phyloP scores from a whole-genome alignment of 306 rosid species.

The Boehmeria nivea region DNA sequence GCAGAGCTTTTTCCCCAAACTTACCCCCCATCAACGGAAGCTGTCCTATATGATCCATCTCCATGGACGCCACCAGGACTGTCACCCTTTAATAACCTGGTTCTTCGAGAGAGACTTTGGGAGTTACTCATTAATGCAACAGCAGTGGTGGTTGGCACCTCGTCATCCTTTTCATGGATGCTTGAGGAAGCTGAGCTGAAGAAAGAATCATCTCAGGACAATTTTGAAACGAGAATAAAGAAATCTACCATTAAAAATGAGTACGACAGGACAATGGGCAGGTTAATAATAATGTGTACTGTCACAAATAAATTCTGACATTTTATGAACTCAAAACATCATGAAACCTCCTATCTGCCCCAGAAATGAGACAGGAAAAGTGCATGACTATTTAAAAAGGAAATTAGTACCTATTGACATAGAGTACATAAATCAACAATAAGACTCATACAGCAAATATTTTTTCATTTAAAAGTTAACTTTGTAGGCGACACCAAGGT shows the following conservation, averaged over 20 bases:
- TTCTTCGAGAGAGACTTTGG: conserved; percentile 90
- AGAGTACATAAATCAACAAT: too few species aligned
- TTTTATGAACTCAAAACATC: not conserved
- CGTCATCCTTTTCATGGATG: conserved; percentile 73
- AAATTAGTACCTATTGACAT: too few species aligned
- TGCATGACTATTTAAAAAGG: too few species aligned
- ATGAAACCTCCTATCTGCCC: too few species aligned
- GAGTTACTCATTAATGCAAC: conserved; percentile 58
- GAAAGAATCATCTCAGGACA: conserved; percentile 28
- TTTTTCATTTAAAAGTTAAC: too few species aligned
- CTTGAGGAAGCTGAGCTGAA: conserved; percentile 65
- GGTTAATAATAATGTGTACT: not conserved
- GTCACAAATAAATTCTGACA: not conserved
- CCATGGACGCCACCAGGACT: too few species aligned
- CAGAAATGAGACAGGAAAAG: too few species aligned
- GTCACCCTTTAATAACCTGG: conserved; percentile 78
- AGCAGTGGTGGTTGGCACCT: conserved; percentile 81
- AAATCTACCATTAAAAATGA: not conserved
- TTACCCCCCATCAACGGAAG: conserved; percentile 85
- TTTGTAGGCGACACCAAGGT: not conserved
- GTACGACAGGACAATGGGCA: not conserved
- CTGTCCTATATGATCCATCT: conserved; percentile 70
- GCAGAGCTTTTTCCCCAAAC: conserved; percentile 35
- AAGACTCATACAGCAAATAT: too few species aligned
- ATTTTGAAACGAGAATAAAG: not conserved